Evolutionary conservation across 306 rosid species (phyloP), one percentile per base, ranked within the genome.

Genomic region (Glycine tomentella): DNA sequence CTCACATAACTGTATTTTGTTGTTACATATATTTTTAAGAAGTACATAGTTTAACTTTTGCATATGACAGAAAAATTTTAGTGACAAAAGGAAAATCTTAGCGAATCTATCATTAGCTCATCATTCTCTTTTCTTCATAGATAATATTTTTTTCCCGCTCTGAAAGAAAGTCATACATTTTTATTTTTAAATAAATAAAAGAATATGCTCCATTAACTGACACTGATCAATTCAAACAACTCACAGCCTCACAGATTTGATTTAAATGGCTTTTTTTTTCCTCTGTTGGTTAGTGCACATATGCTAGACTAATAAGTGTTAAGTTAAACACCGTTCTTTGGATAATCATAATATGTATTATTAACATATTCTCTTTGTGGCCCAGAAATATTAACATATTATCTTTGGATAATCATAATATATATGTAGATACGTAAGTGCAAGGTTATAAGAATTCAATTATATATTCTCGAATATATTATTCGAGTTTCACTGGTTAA

Each of bases 241-340:
- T 7, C 44, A 61, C 31, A 15, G 10, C n/a, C 40, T 59, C 40
- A 61, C 13, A 5, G 4, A 33, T 62, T 31, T 62, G 67, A 61
- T 61, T 61, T 53, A 53, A 62, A 16, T 10, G 45, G 9, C 67
- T 62, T 33, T 2, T 11, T 5, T 62, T 31, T 25, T 34, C 1
- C 6, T 64, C 9, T 36, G 49, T 63, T 12, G 48, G 15, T 6
- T 10, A 64, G 16, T 31, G 33, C 13, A 40, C 9, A 40, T 40
- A 40, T 40, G 44, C 44, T 40, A 40, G 44, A 40, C 6, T 34
- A 13, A 13, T 12, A 64, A 3, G 69, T 64, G 0, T 36, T 4
- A 5, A 45, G 38, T 9, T 68, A 25, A 70, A 49, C 76, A 50
- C 76, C 76, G 8, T 71, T 51, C 48, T 70, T 70, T 70, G 31